Evolutionary conservation across 768 basidiomycete genomes (phyloP), one percentile per base, ranked within the genome.

Genomic region (Termitomyces sp.): DNA sequence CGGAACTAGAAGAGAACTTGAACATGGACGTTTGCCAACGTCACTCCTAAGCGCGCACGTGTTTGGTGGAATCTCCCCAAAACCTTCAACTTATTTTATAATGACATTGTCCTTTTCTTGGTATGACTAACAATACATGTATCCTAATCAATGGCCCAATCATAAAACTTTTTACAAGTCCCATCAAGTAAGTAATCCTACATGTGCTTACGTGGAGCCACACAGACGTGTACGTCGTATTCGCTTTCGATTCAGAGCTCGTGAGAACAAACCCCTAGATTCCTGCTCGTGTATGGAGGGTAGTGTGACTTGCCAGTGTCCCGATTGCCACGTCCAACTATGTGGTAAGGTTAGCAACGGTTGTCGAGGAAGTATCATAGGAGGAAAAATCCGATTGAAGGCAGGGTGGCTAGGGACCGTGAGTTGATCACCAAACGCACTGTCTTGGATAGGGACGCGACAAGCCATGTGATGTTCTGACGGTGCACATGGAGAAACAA

Each of bases 381-480:
- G 81, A 45, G 82, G 81, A 61, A 75, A 76, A n/a, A 67, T 63
- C 23, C 69, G 65, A 65, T 84, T 84, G 58, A 78, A 74, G 26
- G 69, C 70, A 3, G 75, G 71, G 60, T 80, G 71, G 40, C 67
- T 68, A 5, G 82, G 83, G 15, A 85, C 77, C 1, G 77, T 75
- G 23, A 84, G 75, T 31, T 71, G 71, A 48, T 71, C 68, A 37
- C 80, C 78, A 63, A 82, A 84, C 4, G 75, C 78, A 14, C 75
- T 70, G 63, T 85, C 78, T 66, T 86, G 84, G 60, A 72, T 73
- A 11, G 84, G 83, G 19, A 82, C 73, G 57, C 73, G 78, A 59
- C 71, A 78, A 1, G 77, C 73, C 4, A 65, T 68, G 56, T 77
- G 75, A 40, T 64, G 73, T 6, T 71, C 61, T 35, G 74, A 71